These are phyloP conservation scores for Hura crepitans DNA, from an alignment of 441 rosid species.

Conservation along the genomic window DNA sequence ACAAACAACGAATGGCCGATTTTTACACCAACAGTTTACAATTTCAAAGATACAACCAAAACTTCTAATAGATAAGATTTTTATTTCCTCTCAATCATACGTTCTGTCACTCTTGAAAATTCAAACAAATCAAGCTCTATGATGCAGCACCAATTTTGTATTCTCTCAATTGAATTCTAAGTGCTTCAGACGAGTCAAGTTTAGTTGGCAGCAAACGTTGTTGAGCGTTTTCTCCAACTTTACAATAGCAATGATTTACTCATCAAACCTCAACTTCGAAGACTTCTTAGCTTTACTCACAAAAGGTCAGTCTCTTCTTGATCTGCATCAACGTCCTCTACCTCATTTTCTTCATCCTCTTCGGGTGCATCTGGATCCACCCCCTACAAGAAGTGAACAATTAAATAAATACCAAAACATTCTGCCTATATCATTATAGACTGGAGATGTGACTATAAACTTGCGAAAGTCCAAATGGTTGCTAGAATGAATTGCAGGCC, in stretches of 20 bases:
- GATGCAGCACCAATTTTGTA: background rate
- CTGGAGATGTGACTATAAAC: no score
- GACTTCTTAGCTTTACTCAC: constrained; percentile 27
- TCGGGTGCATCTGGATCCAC: constrained; percentile 98
- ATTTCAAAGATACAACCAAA: background rate
- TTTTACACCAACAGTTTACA: no score
- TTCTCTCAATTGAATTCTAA: background rate
- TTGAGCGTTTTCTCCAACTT: background rate
- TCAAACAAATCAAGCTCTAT: background rate
- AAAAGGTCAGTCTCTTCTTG: constrained; percentile 85
- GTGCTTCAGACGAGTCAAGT: background rate
- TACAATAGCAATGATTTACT: background rate
- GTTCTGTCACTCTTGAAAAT: background rate
- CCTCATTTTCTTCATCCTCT: constrained; percentile 93
- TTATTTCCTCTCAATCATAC: background rate
- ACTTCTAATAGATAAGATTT: background rate
- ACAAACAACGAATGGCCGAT: background rate
- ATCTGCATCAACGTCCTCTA: constrained; percentile 92
- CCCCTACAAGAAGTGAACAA: constrained; percentile 47
- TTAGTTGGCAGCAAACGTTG: background rate
- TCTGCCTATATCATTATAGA: background rate
- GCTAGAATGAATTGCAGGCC: background rate
- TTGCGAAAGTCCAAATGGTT: background rate
- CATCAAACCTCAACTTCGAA: background rate
- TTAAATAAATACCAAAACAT: background rate